Conservation (phyloP, 768 basidiomycete species). For the Pleurotus platypus region DNA sequence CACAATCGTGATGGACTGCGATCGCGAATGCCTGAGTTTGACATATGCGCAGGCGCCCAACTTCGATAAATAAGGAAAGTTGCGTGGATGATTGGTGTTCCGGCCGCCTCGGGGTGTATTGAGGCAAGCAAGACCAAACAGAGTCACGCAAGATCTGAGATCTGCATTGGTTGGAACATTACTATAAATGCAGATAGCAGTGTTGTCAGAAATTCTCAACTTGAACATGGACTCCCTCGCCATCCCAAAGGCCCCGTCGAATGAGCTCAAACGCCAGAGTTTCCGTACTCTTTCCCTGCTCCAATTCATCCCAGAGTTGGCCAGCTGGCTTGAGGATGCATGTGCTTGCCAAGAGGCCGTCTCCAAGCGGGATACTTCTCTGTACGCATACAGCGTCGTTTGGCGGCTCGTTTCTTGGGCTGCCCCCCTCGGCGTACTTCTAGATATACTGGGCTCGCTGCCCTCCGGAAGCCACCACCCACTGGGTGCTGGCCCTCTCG, state of each 20-base stretch:
- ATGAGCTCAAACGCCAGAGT: slow-evolving; percentile 31
- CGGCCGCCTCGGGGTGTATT: too few relatives aligned
- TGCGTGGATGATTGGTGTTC: too few relatives aligned
- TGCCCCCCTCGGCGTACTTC: slow-evolving; percentile 29
- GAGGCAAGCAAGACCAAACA: too few relatives aligned
- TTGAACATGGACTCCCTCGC: slow-evolving; percentile 13
- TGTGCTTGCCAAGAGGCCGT: slow-evolving; percentile 19
- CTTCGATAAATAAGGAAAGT: too few relatives aligned
- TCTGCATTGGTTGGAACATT: too few relatives aligned
- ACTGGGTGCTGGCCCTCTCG: slow-evolving; percentile 23
- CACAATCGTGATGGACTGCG: too few relatives aligned
- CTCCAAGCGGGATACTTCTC: slow-evolving; percentile 22
- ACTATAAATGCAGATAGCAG: too few relatives aligned
- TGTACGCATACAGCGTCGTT: slow-evolving; percentile 14
- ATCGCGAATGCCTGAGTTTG: too few relatives aligned
- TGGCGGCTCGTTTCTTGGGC: slow-evolving; percentile 36
- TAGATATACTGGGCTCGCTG: slow-evolving; percentile 34
- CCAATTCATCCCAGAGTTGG: slow-evolving; percentile 31
- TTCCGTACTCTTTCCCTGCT: slow-evolving; percentile 34
- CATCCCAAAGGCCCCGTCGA: slow-evolving; percentile 32
- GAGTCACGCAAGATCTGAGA: too few relatives aligned
- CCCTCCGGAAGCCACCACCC: slow-evolving; percentile 23
- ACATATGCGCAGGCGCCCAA: too few relatives aligned
- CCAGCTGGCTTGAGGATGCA: slow-evolving; percentile 30
- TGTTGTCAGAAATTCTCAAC: not conserved